These are phyloP conservation scores for Magnolia kwangsiensis DNA, from an alignment of 164 flowering plant species.

Conservation along the genomic window DNA sequence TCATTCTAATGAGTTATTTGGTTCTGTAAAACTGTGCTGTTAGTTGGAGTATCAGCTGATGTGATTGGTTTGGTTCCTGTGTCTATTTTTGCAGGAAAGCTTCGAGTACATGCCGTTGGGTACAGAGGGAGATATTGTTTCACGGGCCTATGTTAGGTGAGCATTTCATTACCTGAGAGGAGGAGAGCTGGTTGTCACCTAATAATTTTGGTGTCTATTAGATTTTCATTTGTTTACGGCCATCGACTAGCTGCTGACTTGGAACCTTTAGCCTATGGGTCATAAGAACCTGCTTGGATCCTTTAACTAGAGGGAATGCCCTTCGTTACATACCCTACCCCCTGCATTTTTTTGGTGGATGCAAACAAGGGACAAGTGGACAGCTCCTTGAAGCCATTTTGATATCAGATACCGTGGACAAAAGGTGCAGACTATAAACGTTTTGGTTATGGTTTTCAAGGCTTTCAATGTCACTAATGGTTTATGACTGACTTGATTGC, in stretches of 20 bases:
- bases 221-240: neutral
- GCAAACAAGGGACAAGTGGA: too few relatives aligned
- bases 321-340: too few relatives aligned
- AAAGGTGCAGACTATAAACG: too few relatives aligned
- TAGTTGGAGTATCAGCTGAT: neutral
- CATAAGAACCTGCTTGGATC: neutral
- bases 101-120: constrained; percentile 81
- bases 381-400: too few relatives aligned
- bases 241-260: neutral
- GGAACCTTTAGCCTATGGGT: neutral
- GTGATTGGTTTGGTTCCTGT: neutral
- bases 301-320: neutral
- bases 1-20: too few relatives aligned
- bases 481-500: too few relatives aligned
- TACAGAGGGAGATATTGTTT: constrained; percentile 94
- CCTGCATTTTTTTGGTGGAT: too few relatives aligned
- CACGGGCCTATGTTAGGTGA: constrained; percentile 98
- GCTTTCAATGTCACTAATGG: too few relatives aligned
- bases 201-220: neutral
- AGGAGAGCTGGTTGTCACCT: neutral
- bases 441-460: too few relatives aligned
- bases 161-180: constrained; percentile 1
- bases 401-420: too few relatives aligned
- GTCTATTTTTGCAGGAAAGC: constrained; percentile 61
- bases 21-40: too few relatives aligned